Conservation (phyloP, 1,139 yeast species). For the Saccharomyces hybrid region DNA sequence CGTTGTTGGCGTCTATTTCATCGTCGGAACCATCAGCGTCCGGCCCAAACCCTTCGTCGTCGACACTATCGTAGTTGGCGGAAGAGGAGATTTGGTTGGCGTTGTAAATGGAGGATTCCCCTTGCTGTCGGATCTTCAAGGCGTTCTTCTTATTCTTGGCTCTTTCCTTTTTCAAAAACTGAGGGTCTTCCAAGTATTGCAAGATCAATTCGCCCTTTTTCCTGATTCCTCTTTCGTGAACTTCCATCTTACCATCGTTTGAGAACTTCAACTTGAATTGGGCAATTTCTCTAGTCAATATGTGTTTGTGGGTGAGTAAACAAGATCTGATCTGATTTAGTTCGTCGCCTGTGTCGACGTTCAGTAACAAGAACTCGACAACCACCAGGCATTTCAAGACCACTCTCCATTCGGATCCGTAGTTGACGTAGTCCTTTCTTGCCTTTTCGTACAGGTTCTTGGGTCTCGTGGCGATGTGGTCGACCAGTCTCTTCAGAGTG, state of each 20-base stretch:
- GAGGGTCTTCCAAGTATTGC: conserved; percentile 27
- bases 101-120: conserved; percentile 16
- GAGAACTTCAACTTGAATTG: conserved; percentile 28
- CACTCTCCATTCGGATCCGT: conserved; percentile 36
- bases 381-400: conserved; percentile 33
- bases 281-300: conserved; percentile 26
- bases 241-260: conserved; percentile 33
- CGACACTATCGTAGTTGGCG: conserved; percentile 8
- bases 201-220: conserved; percentile 29
- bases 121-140: conserved; percentile 23
- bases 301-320: conserved; percentile 27
- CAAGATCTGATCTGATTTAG: conserved; percentile 29
- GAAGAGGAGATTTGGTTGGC: conserved; percentile 12
- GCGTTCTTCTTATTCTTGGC: conserved; percentile 25
- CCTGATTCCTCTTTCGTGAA: conserved; percentile 32
- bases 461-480: conserved; percentile 32
- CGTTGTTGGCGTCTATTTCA: conserved; percentile 7
- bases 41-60: conserved; percentile 9
- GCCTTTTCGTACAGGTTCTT: conserved; percentile 33
- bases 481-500: conserved; percentile 29
- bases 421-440: conserved; percentile 34
- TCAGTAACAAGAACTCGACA: conserved; percentile 29
- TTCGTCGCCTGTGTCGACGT: conserved; percentile 29
- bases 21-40: conserved; percentile 21
- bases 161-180: conserved; percentile 27